A percentile compares a stretch with the other conserved stretches of the same genome.
phyloP scores from a whole-genome alignment of 306 rosid species.

The Carpinus viminea region DNA sequence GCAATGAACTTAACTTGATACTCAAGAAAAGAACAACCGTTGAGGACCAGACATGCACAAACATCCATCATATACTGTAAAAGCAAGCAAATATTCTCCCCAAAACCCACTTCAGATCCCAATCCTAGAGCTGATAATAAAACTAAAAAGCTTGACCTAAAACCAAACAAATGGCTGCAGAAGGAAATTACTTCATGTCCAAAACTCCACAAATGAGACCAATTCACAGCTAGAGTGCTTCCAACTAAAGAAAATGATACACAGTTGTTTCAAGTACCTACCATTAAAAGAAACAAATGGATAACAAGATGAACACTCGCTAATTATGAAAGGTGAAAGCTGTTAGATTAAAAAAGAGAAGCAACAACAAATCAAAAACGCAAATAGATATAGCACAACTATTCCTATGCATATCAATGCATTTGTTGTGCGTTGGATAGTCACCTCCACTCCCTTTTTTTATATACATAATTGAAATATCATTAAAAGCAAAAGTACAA shows the following conservation, averaged over 20 bases:
- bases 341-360: not conserved
- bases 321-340: not conserved
- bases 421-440: too few species aligned
- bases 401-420: too few species aligned
- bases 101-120: not conserved
- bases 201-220: not conserved
- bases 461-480: too few species aligned
- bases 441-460: too few species aligned
- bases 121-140: not conserved
- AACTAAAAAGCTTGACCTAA: not conserved
- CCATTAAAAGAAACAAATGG: not conserved
- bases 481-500: too few species aligned
- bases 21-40: too few species aligned
- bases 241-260: not conserved
- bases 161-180: not conserved
- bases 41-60: too few species aligned
- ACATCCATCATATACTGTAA: not conserved
- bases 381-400: not conserved
- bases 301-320: not conserved
- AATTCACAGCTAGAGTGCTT: not conserved
- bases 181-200: not conserved
- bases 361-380: not conserved
- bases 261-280: not conserved
- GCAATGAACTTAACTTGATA: too few species aligned
- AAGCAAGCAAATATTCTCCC: not conserved